Base-by-base conservation (phyloP, 2,329 filamentous ascomycete species). In the Aspergillus jensenii region DNA sequence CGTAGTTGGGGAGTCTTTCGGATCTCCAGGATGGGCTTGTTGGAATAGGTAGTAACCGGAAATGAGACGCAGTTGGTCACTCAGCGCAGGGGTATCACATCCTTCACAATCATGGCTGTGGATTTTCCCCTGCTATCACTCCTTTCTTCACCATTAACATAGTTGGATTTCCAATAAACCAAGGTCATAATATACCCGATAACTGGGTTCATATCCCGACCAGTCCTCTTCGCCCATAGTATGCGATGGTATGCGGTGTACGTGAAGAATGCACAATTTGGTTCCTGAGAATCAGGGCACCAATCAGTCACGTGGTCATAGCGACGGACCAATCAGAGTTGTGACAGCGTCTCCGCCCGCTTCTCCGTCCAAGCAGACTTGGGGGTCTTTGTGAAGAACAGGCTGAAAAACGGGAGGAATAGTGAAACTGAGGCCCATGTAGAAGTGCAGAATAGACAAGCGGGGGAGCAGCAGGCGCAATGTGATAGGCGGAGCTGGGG, bases 211-310 rank as follows among this genome's bases (percentile, higher is more conserved):
- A 25, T 25, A 25, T 2, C 7, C 23, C 7, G 23, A 7, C 23
- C 23, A 25, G 5, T 25, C 23, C 23, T 25, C 23, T 6, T 7
- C 23, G 2, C 27, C 27, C 8, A 8, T 11, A 11, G 27, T 31
- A 31, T 31, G 27, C 9, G 9, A 31, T 31, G 27, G 27, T 31
- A 31, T 31, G 27, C 27, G 9, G 27, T 31, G 9, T 9, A 31
- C 27, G 27, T 31, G 27, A 31, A 31, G 27, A 31, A 31, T 31
- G 27, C 2, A 31, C 27, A 31, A 1, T 31, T 49, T 50, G 53
- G 46, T 55, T 55, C 53, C 53, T 55, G 53, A 50, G 33, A 44
- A 19, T 27, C 53, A 49, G 45, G 53, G 46, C 40, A 50, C 33
- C 23, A 2, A 44, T 11, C 6, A 25, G 19, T 55, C 53, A 55